Evolutionary conservation across 2,329 filamentous ascomycete genomes (phyloP).

Genomic region (Aspergillus quadricinctus): DNA sequence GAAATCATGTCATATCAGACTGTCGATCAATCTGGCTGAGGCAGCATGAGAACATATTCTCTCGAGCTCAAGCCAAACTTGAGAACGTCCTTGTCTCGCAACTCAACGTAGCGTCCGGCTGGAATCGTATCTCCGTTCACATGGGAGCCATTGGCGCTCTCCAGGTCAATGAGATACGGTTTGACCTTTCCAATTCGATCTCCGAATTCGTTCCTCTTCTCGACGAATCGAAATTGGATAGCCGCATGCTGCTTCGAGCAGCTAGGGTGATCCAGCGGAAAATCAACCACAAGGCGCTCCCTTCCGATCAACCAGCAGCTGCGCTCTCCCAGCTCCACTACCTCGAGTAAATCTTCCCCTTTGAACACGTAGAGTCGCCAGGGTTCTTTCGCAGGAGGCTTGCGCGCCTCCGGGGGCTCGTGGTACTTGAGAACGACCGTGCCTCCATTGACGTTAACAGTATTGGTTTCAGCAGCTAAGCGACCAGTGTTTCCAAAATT

Average conservation of each 20-base stretch:
- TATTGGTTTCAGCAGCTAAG: slow-evolving; percentile 84
- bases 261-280: slow-evolving; percentile 83
- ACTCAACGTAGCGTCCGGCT: slow-evolving; percentile 74
- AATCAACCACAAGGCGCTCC: slow-evolving; percentile 74
- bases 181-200: slow-evolving; percentile 74
- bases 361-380: slow-evolving; percentile 97
- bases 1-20: not conserved
- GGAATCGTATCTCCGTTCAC: slow-evolving; percentile 74
- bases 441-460: slow-evolving; percentile 58
- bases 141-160: slow-evolving; percentile 84
- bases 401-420: slow-evolving; percentile 88
- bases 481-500: slow-evolving; percentile 79
- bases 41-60: slow-evolving; percentile 94
- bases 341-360: slow-evolving; percentile 72
- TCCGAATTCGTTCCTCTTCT: slow-evolving; percentile 80
- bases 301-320: slow-evolving; percentile 91
- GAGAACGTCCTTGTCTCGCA: slow-evolving; percentile 83
- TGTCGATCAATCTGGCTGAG: slow-evolving; percentile 30
- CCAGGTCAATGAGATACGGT: slow-evolving; percentile 89
- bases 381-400: slow-evolving; percentile 69
- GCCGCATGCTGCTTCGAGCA: slow-evolving; percentile 94
- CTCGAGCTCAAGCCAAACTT: slow-evolving; percentile 82
- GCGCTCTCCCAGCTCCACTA: slow-evolving; percentile 67
- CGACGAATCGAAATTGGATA: slow-evolving; percentile 83
- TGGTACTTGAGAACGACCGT: slow-evolving; percentile 88